Evolutionary conservation across 2,329 filamentous ascomycete species (phyloP).

Genomic region (Apiospora kogelbergensis): DNA sequence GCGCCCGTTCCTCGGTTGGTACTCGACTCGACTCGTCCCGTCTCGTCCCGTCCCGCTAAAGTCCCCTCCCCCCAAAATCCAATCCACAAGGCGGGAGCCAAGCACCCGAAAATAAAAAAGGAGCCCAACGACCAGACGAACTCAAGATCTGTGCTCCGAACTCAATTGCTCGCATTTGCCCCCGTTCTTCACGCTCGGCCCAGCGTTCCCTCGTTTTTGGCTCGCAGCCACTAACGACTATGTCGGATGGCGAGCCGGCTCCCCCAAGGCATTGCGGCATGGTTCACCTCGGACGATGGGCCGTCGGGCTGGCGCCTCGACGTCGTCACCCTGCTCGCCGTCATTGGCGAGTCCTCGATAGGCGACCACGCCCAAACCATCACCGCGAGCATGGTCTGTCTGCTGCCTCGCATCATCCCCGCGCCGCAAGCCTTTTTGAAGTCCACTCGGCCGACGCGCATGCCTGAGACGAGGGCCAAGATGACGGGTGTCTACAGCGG

Average conservation of each 20-base stretch:
- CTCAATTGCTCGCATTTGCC: not conserved
- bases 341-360: slow-evolving; percentile 61
- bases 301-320: slow-evolving; percentile 54
- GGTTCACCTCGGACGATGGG: slow-evolving; percentile 35
- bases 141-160: not conserved
- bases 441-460: slow-evolving; percentile 51
- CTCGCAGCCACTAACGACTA: not conserved
- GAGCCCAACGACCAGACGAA: not conserved
- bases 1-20: not conserved
- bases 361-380: slow-evolving; percentile 58
- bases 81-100: not conserved
- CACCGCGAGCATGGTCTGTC: slow-evolving; percentile 57
- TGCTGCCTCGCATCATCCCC: slow-evolving; percentile 60
- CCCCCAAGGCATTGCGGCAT: not conserved
- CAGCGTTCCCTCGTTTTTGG: not conserved
- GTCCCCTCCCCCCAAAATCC: not conserved
- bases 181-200: not conserved
- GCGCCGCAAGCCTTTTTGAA: slow-evolving; percentile 64
- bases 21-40: not conserved
- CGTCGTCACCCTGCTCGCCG: slow-evolving; percentile 61
- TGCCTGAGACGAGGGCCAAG: slow-evolving; percentile 54
- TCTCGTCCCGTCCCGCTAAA: not conserved
- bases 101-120: not conserved
- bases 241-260: not conserved
- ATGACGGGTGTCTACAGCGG: slow-evolving; percentile 61